Base-by-base conservation (phyloP, 306 rosid genomes). In the Urtica urens region DNA sequence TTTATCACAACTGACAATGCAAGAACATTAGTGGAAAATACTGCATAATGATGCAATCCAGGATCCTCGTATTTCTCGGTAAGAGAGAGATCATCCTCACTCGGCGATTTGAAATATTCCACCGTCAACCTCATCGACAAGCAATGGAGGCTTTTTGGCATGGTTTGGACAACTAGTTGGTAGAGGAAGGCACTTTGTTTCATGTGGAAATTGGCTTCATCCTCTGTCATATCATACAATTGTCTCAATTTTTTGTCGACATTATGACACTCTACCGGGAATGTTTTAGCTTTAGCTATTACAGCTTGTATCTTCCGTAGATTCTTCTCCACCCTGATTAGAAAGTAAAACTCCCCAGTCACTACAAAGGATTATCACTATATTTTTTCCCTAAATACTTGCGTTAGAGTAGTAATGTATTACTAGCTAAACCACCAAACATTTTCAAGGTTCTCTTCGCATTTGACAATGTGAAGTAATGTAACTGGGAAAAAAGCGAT, bases 231-330 rank as follows among this genome's bases (percentile, higher is more conserved):
- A 63, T 90, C 97, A 67, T 59, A 74, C 70, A 90, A 67, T 60
- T 90, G 97, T 69, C 97, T 80, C 68, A 90, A 66, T 68, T 90
- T 90, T 80, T 90, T 90, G 78, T 84, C 97, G 70, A 90, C 95
- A 48, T 90, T 90, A 69, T 64, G 66, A 66, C 95, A 90, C 10
- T 77, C 97, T 73, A 90, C 78, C 9, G 73, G 61, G 51, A 84
- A 74, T 31, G 76, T 55, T 81, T 79, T 84, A 30, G 88, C 93
- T 67, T 55, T 79, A 53, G 70, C 59, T 74, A 81, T 70, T 35
- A 72, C 35, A 62, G 69, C 71, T 51, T 84, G 79, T 71, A 79
- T 74, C 56, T 62, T 81, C 76, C 66, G 64, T 37, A 78, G 73
- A 66, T 74, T 79, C 61, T 66, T 77, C 60, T 60, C 76, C 46